Evolutionary conservation across 495 filamentous ascomycete species (phyloP), one percentile per base, ranked within the genome.

Genomic region (Aspergillus incahuasiensis): DNA sequence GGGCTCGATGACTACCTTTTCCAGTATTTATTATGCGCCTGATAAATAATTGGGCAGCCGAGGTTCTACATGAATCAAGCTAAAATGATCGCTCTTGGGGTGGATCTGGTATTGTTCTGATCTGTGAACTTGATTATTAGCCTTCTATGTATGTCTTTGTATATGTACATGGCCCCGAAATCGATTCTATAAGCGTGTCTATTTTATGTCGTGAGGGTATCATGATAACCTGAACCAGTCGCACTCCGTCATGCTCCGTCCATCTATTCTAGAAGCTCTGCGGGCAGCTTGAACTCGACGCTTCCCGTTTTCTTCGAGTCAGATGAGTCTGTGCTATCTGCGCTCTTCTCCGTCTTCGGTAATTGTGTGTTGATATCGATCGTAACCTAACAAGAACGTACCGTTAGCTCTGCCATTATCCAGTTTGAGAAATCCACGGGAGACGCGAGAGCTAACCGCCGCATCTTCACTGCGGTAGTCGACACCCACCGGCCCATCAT

Each of bases 401-500:
- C 24, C 9, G 51, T 68, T 58, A 70, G 57, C 45, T 46, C 38
- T 18, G 39, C 32, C 28, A 50, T 45, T 18, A 46, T 19, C 38
- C 15, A 45, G 20, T 47, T n/a, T 51, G 49, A 55, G 60, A 66
- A 58, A 60, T 61, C 48, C 61, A 57, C 56, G 55, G 62, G 63
- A 69, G 58, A 62, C 66, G 64, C 63, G 63, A 65, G 64, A 68
- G 62, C 67, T 63, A 84, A 86, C 83, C 82, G 74, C 84, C 70
- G 75, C 80, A 71, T 86, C 82, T 62, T 77, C 71, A 78, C 81
- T 85, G 70, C 75, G 73, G 71, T 80, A 86, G 66, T 85, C 75
- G 57, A 86, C 70, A 85, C 89, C 82, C 79, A 96, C 92, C 68
- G 92, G 92, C 54, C 92, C 92, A 67, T 97, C 92, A 62, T 97